Evolutionary conservation across 805 yeast species (phyloP).

Genomic region (Lachancea sp.): DNA sequence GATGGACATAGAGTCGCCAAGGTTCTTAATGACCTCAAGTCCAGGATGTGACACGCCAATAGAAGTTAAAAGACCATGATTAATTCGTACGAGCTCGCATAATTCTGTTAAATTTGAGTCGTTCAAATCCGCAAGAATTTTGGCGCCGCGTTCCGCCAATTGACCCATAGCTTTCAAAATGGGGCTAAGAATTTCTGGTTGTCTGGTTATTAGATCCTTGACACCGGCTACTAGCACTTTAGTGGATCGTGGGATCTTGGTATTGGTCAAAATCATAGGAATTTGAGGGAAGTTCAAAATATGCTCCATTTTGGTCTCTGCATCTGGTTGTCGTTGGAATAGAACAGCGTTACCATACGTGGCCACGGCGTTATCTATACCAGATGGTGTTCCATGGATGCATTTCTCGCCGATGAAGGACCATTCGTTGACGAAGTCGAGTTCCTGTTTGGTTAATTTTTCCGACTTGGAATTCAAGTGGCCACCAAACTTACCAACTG

Average conservation of each 20-base stretch:
- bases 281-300: slow-evolving; percentile 56
- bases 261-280: slow-evolving; percentile 71
- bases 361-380: slow-evolving; percentile 94
- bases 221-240: slow-evolving; percentile 79
- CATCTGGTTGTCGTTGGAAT: slow-evolving; percentile 55
- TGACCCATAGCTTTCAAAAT: slow-evolving; percentile 73
- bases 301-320: slow-evolving; percentile 19
- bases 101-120: slow-evolving; percentile 31
- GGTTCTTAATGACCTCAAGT: slow-evolving; percentile 65
- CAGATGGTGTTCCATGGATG: slow-evolving; percentile 94
- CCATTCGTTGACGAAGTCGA: slow-evolving; percentile 73
- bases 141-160: slow-evolving; percentile 58
- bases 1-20: slow-evolving; percentile 55
- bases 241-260: slow-evolving; percentile 82
- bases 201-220: slow-evolving; percentile 43
- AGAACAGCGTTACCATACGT: slow-evolving; percentile 93
- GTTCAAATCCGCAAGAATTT: slow-evolving; percentile 40
- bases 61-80: slow-evolving; percentile 81
- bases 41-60: slow-evolving; percentile 91
- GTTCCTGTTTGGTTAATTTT: slow-evolving; percentile 36
- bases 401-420: slow-evolving; percentile 91
- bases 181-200: slow-evolving; percentile 49
- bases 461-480: slow-evolving; percentile 40
- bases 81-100: slow-evolving; percentile 62
- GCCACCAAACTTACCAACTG: slow-evolving; percentile 56